A percentile compares a stretch with the other conserved stretches of the same genome.
Evolutionary conservation across 169 alveolate genomes (phyloP).

Genomic region (Plasmodium inui): DNA sequence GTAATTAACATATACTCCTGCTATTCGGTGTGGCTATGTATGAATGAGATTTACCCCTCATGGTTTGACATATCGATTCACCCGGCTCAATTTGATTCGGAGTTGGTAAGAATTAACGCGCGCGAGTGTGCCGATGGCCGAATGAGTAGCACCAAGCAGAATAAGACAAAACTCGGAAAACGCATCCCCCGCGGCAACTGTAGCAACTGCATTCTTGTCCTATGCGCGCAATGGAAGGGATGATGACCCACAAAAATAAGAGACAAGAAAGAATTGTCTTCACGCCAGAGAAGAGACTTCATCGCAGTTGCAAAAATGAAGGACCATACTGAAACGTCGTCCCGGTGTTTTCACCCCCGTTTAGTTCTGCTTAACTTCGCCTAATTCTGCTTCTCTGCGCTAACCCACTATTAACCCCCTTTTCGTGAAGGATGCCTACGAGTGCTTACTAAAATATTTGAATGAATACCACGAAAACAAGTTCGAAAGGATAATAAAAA

Average conservation of each 20-base stretch:
- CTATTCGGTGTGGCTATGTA: constrained; percentile 71
- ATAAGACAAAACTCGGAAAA: neutral
- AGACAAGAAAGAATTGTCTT: neutral
- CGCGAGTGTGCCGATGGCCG: neutral
- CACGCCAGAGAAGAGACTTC: neutral
- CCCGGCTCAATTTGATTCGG: constrained; percentile 75
- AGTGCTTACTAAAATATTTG: constrained; percentile 54
- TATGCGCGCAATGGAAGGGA: neutral
- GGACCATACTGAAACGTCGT: neutral
- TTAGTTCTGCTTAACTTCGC: neutral
- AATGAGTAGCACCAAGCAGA: neutral
- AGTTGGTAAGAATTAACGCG: constrained; percentile 20
- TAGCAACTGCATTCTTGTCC: neutral
- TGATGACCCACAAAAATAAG: neutral
- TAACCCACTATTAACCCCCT: neutral
- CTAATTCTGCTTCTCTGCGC: neutral
- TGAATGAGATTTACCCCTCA: constrained; percentile 74
- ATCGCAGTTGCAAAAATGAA: neutral
- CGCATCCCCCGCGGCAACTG: neutral
- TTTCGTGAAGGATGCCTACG: constrained; percentile 47
- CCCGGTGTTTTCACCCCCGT: neutral
- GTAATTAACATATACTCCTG: constrained; percentile 54
- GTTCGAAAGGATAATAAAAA: constrained; percentile 54
- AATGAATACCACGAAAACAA: constrained; percentile 71
- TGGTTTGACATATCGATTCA: constrained; percentile 74